Evolutionary conservation across 768 basidiomycete species (phyloP).

Genomic region (Porpolomopsis calyptriformis): DNA sequence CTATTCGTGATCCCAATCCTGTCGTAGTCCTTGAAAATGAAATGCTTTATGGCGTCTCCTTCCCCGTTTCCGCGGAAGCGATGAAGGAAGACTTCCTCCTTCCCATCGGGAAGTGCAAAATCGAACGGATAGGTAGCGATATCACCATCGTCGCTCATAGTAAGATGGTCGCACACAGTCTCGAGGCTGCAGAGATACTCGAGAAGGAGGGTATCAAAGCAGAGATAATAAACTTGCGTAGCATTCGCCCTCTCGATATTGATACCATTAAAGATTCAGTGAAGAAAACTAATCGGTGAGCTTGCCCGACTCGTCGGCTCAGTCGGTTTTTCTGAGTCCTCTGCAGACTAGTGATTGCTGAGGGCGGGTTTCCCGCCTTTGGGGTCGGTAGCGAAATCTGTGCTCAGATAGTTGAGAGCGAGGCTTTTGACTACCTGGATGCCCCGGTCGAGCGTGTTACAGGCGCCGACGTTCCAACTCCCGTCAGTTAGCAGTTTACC

Average conservation of each 20-base stretch:
- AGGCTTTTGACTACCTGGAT: constrained; percentile 97
- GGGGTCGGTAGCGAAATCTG: constrained; percentile 98
- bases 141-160: constrained; percentile 96
- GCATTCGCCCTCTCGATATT: constrained; percentile 94
- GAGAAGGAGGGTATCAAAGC: constrained; percentile 96
- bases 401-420: constrained; percentile 94
- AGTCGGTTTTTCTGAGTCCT: constrained; percentile 5
- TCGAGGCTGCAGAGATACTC: constrained; percentile 88
- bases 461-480: constrained; percentile 95
- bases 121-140: constrained; percentile 88
- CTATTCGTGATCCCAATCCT: constrained; percentile 97
- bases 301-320: background rate
- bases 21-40: constrained; percentile 99
- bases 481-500: constrained; percentile 40
- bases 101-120: constrained; percentile 95
- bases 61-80: constrained; percentile 92
- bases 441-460: constrained; percentile 97
- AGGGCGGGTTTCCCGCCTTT: constrained; percentile 97
- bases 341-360: constrained; percentile 76
- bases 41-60: constrained; percentile 94
- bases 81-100: constrained; percentile 92
- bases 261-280: constrained; percentile 94
- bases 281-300: constrained; percentile 95
- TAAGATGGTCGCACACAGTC: constrained; percentile 91
- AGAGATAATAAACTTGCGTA: constrained; percentile 94